Base-by-base conservation (phyloP, 805 yeast species). In the Barnettozyma populi region DNA sequence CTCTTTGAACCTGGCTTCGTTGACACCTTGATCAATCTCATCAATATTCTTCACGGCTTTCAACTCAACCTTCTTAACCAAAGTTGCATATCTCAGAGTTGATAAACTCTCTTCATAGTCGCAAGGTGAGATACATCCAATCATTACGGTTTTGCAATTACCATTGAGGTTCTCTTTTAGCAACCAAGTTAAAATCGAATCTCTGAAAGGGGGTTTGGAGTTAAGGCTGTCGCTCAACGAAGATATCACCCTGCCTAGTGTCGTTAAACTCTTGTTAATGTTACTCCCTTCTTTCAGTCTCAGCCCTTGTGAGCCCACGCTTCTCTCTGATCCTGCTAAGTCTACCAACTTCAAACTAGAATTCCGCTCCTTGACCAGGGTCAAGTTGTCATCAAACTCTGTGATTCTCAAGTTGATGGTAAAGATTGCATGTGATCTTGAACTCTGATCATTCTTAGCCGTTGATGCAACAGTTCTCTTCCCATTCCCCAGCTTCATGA, bases 81-180 rank as follows among this genome's bases (percentile, higher is more conserved):
- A 79, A 19, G 80, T 83, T 1, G 95, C 95, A 61, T 87, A 87
- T 51, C 90, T 70, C 48, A 87, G 66, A 0, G 95, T 87, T 36
- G 86, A 84, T 55, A 81, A 62, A 0, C 89, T 81, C 57, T 87
- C 95, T 19, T 86, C 90, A 62, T 79, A 83, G 57, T 85, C 92
- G 16, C 79, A 72, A 0, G 95, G 95, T 0, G 95, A 81, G 0
- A 89, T 72, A 61, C 95, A 88, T 19, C 94, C 94, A n/a, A 89
- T 76, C 85, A 89, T 80, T 1, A 84, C 83, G 0, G 95, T 90
- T 58, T 84, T 86, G n/a, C 94, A 83, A 59, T 86, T 85, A 1
- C 96, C 96, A 1, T 94, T 89, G 34, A 88, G 67, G 50, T 79
- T 80, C 54, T 86, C 92, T 57, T 82, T 82, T 52, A 87, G 68